phyloP scores from a whole-genome alignment of 306 rosid genomes.

The Cucumis cinereus region DNA sequence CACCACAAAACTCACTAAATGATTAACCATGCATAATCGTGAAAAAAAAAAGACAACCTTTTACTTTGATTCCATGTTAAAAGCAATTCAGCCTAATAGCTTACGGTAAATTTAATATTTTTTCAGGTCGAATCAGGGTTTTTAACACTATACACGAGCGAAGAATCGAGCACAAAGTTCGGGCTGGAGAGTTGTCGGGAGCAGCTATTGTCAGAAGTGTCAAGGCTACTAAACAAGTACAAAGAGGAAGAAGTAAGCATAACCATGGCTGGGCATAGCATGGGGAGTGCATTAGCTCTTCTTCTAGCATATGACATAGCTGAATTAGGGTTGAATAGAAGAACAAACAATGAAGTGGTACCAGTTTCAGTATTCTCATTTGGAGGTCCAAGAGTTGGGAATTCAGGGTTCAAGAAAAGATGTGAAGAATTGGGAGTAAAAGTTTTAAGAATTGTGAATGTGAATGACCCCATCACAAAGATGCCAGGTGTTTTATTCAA shows the following conservation, averaged over 20 bases:
- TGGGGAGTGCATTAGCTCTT: slow-evolving; percentile 85
- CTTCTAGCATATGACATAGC: slow-evolving; percentile 82
- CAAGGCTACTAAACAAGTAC: slow-evolving; percentile 39
- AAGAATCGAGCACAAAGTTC: slow-evolving; percentile 41
- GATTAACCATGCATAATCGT: not conserved
- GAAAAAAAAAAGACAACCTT: not conserved
- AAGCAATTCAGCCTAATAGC: not conserved
- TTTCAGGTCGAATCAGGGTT: slow-evolving; percentile 60
- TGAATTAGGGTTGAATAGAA: slow-evolving; percentile 50
- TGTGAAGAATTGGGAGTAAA: slow-evolving; percentile 81
- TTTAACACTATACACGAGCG: slow-evolving; percentile 59
- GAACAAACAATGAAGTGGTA: not conserved
- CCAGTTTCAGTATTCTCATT: slow-evolving; percentile 67
- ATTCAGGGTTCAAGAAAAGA: slow-evolving; percentile 45
- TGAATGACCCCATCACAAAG: slow-evolving; percentile 79
- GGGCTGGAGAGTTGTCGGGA: slow-evolving; percentile 72
- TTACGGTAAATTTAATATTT: not conserved
- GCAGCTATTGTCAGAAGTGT: slow-evolving; percentile 70
- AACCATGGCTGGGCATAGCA: slow-evolving; percentile 79
- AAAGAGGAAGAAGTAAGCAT: slow-evolving; percentile 50
- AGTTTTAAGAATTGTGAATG: slow-evolving; percentile 55
- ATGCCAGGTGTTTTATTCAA: slow-evolving; percentile 76
- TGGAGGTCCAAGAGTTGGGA: slow-evolving; percentile 89
- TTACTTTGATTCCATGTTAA: not conserved
- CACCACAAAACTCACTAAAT: not conserved